Base-by-base conservation (phyloP, 495 filamentous ascomycete species). In the Symbiotaphrina buchneri region DNA sequence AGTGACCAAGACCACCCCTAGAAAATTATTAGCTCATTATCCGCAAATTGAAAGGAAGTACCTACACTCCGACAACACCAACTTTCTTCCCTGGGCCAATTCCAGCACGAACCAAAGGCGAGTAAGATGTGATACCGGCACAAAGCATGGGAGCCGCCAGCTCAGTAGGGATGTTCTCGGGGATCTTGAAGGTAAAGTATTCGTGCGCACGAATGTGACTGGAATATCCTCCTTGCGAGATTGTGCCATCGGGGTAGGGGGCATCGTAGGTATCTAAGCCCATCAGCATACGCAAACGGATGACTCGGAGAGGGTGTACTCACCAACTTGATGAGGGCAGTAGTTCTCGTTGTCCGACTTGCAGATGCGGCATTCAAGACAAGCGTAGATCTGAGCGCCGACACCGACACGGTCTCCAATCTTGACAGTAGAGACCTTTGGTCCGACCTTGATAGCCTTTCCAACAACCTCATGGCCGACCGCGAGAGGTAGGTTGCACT, bases 61-160 rank as follows among this genome's bases (percentile, higher is more conserved):
- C 47, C 39, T 35, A 49, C 46, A 82, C 57, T 37, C 75, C 75
- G 6, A 90, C 70, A 30, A 83, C 69, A 23, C 63, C 80, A 13
- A 87, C 72, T 48, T 78, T 80, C 54, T 78, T 80, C n/a, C 77
- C 76, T 0, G 74, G 71, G 0, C 73, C 71, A 26, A 56, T 56
- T n/a, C 71, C 73, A 44, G 77, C 69, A 17, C 75, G 67, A 23
- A 76, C 69, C 2, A 93, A 58, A 0, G 81, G 81, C 21, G 65
- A 72, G 53, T 71, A 91, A 18, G 68, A 69, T 1, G 84, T 92
- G 19, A 90, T 51, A 27, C 83, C 82, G 21, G 79, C 83, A 47
- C 83, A 92, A 42, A 91, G 60, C 79, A 91, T 90, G 1, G 79
- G 83, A 10, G 82, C 83, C 1, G 73, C 79, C 19, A 68, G 44